phyloP scores from a whole-genome alignment of 1,284 basidiomycete genomes.

The Macrocystidia cucumis region DNA sequence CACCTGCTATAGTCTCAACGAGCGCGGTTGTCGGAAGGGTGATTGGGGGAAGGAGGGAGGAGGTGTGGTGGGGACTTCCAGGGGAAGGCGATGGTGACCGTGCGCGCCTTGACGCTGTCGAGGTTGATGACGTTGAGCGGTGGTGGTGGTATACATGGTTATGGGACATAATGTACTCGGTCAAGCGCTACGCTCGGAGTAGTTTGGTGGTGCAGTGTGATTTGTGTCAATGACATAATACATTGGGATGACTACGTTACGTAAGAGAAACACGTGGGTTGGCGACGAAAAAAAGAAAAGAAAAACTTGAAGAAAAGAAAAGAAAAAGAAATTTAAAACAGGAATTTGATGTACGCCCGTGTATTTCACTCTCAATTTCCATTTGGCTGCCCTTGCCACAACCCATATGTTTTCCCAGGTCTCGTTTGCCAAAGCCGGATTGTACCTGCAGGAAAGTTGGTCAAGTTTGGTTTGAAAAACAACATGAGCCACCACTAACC shows the following conservation, averaged over 20 bases:
- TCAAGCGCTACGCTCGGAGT: too few species aligned
- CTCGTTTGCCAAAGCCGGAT: conserved; percentile 96
- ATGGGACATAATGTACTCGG: too few species aligned
- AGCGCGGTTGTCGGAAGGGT: conserved; percentile 39
- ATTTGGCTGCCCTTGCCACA: conserved; percentile 76
- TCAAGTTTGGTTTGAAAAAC: conserved; percentile 1
- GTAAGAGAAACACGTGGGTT: too few species aligned
- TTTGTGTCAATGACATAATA: conserved; percentile 7
- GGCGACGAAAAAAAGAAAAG: too few species aligned
- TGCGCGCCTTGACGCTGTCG: conserved; percentile 14
- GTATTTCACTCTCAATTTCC: conserved; percentile 28
- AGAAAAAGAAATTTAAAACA: too few species aligned
- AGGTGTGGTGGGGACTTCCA: conserved; percentile 36
- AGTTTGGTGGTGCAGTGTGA: background rate
- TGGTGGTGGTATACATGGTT: conserved; percentile 18
- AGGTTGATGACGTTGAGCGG: conserved; percentile 18
- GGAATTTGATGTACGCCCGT: too few species aligned
- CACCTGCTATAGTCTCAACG: conserved; percentile 46
- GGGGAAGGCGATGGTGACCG: conserved; percentile 31
- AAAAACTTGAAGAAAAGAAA: too few species aligned
- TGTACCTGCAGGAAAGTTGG: conserved; percentile 46
- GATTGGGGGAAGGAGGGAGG: conserved; percentile 21
- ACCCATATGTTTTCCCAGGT: conserved; percentile 87
- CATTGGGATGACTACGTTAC: too few species aligned
- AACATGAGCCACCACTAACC: conserved; percentile 32